These are phyloP conservation scores for Leishmania martiniquensis DNA, from an alignment of 208 protist species.

Conservation along the genomic window DNA sequence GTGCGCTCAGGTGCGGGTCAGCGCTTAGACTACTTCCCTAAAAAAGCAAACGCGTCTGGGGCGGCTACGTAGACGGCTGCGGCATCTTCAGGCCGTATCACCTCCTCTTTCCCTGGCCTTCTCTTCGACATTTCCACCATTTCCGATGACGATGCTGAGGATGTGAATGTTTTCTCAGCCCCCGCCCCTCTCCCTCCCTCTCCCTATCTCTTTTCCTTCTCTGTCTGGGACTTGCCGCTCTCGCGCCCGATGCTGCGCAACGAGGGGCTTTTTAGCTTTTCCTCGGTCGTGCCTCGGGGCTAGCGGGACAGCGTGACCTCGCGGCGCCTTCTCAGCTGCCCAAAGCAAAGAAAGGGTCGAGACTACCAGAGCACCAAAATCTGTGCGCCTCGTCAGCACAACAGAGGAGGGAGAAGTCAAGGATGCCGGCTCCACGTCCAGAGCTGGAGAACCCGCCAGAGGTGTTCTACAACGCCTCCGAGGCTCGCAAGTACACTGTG, in stretches of 20 bases:
- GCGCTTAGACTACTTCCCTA: background rate
- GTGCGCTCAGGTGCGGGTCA: background rate
- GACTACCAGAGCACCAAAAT: background rate
- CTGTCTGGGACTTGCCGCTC: too few species aligned
- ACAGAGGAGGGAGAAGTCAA: background rate
- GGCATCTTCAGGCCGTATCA: background rate
- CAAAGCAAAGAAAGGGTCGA: background rate
- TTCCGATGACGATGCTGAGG: background rate
- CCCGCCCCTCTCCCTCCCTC: background rate
- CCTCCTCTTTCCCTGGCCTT: background rate
- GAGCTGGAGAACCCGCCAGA: constrained; percentile 95
- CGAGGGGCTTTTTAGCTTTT: background rate
- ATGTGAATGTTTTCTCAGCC: too few species aligned
- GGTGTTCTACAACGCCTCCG: constrained; percentile 96
- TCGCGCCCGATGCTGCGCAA: too few species aligned
- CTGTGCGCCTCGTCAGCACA: background rate
- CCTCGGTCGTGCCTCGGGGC: too few species aligned
- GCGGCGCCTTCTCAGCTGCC: background rate
- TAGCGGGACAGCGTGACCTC: background rate
- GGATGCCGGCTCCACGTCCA: constrained; percentile 80
- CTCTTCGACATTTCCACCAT: background rate
- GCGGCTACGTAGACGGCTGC: background rate
- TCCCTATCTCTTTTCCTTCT: background rate
- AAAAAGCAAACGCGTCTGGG: background rate
- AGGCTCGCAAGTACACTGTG: constrained; percentile 95